Percentiles rank a stretch among this genome's conserved stretches.
Evolutionary conservation across 345 rosid genomes (phyloP).

Genomic region (Hevea brasiliensis): DNA sequence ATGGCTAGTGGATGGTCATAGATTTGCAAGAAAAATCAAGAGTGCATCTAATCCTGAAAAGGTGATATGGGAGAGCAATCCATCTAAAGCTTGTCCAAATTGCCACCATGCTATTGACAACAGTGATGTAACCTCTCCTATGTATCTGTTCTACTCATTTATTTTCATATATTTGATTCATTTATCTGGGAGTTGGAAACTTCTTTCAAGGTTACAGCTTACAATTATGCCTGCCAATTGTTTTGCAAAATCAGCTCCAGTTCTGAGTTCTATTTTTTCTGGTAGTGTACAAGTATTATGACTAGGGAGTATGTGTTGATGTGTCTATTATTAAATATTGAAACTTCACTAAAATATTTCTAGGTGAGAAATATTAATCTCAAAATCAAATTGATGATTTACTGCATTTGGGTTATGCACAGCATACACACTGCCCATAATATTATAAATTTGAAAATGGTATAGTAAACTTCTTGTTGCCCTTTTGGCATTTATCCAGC

Average conservation of each 20-base stretch:
- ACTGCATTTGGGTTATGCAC: neutral
- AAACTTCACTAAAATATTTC: neutral
- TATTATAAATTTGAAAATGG: neutral
- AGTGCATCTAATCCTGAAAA: slow-evolving; percentile 68
- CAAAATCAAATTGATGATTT: neutral
- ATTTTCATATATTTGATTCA: neutral
- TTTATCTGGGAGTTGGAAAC: neutral
- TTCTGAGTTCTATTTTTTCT: neutral
- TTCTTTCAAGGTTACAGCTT: neutral
- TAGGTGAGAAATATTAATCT: neutral
- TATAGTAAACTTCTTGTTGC: neutral
- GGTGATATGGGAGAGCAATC: slow-evolving; percentile 77
- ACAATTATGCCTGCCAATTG: neutral
- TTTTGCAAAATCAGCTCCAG: neutral
- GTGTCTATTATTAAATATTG: neutral
- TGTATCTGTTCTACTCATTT: neutral
- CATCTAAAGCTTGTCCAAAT: slow-evolving; percentile 76
- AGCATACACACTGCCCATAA: neutral
- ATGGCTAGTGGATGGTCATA: slow-evolving; percentile 82
- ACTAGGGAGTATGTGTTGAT: neutral
- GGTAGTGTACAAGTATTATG: neutral
- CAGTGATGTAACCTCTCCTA: slow-evolving; percentile 57
- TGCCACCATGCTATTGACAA: slow-evolving; percentile 78
- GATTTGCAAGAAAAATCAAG: slow-evolving; percentile 83
- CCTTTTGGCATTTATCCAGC: neutral